These are phyloP conservation scores for Sporothrix mexicana DNA, from an alignment of 2,329 filamentous ascomycete genomes.

Conservation along the genomic window DNA sequence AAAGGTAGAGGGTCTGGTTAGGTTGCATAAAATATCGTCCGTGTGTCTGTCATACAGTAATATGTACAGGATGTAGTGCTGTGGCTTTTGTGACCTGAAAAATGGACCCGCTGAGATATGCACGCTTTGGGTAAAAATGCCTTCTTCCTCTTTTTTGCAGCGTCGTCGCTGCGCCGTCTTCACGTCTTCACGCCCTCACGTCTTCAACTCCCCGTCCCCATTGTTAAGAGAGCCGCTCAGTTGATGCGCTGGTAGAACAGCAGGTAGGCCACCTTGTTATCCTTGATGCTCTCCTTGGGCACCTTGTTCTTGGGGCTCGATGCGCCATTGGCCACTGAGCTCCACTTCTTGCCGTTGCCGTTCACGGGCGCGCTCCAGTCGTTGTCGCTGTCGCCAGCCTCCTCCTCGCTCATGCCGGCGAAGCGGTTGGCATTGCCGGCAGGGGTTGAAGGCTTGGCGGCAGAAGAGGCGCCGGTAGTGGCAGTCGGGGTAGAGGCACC, in stretches of 20 bases:
- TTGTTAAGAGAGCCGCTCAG: not conserved
- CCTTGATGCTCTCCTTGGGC: slow-evolving; percentile 71
- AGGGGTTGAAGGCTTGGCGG: not conserved
- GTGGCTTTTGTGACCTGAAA: slow-evolving; percentile 3
- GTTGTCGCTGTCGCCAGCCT: slow-evolving; percentile 65
- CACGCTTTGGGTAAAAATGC: not conserved
- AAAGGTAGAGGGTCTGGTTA: too few relatives aligned
- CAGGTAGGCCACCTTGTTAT: slow-evolving; percentile 97
- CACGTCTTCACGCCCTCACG: not conserved
- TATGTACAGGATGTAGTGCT: too few relatives aligned
- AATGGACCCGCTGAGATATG: not conserved
- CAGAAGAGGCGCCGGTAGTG: not conserved
- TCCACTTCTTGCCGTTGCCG: slow-evolving; percentile 74
- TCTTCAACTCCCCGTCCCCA: not conserved
- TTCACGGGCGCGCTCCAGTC: slow-evolving; percentile 69
- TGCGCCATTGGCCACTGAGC: slow-evolving; percentile 69
- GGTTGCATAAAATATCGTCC: not conserved
- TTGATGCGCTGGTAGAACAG: slow-evolving; percentile 87
- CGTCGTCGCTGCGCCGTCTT: not conserved
- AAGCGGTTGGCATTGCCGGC: slow-evolving; percentile 75
- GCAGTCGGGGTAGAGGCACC: not conserved
- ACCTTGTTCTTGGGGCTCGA: slow-evolving; percentile 60
- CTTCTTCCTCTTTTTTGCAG: not conserved
- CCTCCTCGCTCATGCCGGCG: slow-evolving; percentile 70
- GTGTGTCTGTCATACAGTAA: slow-evolving; percentile 17